Conservation (phyloP, 1,284 basidiomycete genomes). For the Wolfiporia cocos region DNA sequence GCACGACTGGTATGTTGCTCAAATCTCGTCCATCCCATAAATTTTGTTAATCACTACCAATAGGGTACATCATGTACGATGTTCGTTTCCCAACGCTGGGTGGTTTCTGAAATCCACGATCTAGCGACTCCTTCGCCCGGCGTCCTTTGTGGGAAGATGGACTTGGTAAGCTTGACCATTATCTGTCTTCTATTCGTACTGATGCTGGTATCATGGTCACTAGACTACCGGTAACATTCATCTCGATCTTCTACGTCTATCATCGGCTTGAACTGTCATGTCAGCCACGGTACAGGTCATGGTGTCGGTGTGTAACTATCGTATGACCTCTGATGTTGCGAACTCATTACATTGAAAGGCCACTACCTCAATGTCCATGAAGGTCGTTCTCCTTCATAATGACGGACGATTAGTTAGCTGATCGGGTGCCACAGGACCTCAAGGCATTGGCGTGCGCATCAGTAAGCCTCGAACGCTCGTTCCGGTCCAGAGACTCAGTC, state of each 20-base stretch:
- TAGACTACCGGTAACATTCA: conserved; percentile 29
- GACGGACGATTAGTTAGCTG: no score
- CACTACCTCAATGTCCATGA: conserved; percentile 94
- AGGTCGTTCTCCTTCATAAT: conserved; percentile 30
- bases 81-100: neutral
- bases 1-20: conserved; percentile 66
- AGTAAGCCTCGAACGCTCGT: no score
- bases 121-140: conserved; percentile 82
- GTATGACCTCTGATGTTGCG: neutral
- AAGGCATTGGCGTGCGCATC: conserved; percentile 80
- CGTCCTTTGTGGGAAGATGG: conserved; percentile 89
- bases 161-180: conserved; percentile 45
- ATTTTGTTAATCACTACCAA: neutral
- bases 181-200: neutral
- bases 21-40: neutral
- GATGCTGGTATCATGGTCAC: neutral
- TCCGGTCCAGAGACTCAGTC: no score
- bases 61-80: conserved; percentile 44
- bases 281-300: conserved; percentile 85
- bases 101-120: neutral
- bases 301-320: conserved; percentile 58
- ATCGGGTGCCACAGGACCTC: conserved; percentile 69
- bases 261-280: neutral
- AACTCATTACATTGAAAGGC: conserved; percentile 24
- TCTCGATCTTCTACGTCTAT: neutral